Evolutionary conservation across 257 asterid genomes (phyloP), one percentile per base, ranked within the genome.

Genomic region (Phtheirospermum japonicum): DNA sequence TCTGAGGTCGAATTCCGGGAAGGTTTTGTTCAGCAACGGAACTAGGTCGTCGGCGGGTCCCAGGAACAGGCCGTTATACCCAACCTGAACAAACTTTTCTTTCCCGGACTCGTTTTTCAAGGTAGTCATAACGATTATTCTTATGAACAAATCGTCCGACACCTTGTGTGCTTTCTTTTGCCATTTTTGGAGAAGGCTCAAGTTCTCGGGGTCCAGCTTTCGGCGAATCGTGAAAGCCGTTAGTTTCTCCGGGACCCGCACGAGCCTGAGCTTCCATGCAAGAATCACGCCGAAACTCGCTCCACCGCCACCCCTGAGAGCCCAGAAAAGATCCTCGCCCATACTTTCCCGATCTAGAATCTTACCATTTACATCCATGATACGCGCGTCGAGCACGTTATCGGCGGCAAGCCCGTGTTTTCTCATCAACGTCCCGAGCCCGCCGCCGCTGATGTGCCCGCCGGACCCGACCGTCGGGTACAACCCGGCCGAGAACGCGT

Each of bases 381-480:
- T 20, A 1, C 59, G 63, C 0, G 77, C 72, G 6, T 76, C 69
- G n/a, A 72, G 19, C 7, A 76, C 73, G 20, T 76, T 68, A 59
- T 76, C 81, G 0, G 75, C 42, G 4, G 75, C 77, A 8, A 72
- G 63, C 1, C 81, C 81, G 0, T 67, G 64, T 64, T 76, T 72
- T 4, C 81, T 65, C 53, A 71, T 6, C 59, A 76, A 42, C 4
- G 77, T 71, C 33, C 77, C 77, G 1, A 71, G 3, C 32, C 77
- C 75, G 31, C 80, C 77, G n/a, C 74, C 74, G 59, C 80, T 75
- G 9, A 75, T 67, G 3, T 71, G 77, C 17, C 77, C 77, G 30
- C 80, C 80, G 4, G 74, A 43, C 8, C 77, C 75, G 11, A 73
- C 73, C 6, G 71, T 13, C 2, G 28, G 23, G 30, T 52, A 72